A percentile compares a stretch with the other conserved stretches of the same genome.
Evolutionary conservation across 2,329 filamentous ascomycete genomes (phyloP).

Genomic region (Aspergillus ruber): DNA sequence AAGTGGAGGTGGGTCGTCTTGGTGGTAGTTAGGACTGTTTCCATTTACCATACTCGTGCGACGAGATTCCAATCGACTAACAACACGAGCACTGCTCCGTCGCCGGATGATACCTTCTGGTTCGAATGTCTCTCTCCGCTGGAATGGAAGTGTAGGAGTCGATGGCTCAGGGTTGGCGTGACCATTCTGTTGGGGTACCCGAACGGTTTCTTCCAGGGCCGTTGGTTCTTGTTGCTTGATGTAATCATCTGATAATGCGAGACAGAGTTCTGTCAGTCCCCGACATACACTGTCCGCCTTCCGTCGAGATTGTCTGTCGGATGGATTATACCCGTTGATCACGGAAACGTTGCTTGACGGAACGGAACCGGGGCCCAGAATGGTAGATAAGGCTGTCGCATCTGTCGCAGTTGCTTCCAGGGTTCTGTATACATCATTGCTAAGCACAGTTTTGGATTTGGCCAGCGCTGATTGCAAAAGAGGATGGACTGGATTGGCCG

Average conservation of each 20-base stretch:
- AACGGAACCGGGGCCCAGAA: slow-evolving; percentile 68
- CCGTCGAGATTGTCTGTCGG: slow-evolving; percentile 78
- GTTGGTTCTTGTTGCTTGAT: slow-evolving; percentile 18
- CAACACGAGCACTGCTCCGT: slow-evolving; percentile 21
- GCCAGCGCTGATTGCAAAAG: slow-evolving; percentile 72
- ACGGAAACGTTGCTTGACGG: slow-evolving; percentile 39
- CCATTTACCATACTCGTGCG: slow-evolving; percentile 31
- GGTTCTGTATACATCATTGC: slow-evolving; percentile 65
- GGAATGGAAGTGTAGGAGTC: slow-evolving; percentile 25
- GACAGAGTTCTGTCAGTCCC: slow-evolving; percentile 83
- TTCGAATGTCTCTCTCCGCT: slow-evolving; percentile 35
- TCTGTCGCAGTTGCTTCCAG: slow-evolving; percentile 78
- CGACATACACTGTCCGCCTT: slow-evolving; percentile 92
- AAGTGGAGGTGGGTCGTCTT: slow-evolving; percentile 13
- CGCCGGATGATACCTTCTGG: slow-evolving; percentile 24
- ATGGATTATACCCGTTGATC: slow-evolving; percentile 35
- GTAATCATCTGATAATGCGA: slow-evolving; percentile 66
- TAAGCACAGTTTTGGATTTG: slow-evolving; percentile 67
- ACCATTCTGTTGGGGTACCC: slow-evolving; percentile 16
- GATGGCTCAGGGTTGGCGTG: slow-evolving; percentile 17
- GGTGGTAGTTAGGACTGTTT: slow-evolving; percentile 8
- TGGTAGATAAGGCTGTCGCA: slow-evolving; percentile 68
- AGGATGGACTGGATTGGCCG: slow-evolving; percentile 59
- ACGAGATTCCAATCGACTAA: slow-evolving; percentile 34
- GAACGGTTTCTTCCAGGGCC: slow-evolving; percentile 20